Base-by-base conservation (phyloP, 75 land plant species). In the Picea glauca region DNA sequence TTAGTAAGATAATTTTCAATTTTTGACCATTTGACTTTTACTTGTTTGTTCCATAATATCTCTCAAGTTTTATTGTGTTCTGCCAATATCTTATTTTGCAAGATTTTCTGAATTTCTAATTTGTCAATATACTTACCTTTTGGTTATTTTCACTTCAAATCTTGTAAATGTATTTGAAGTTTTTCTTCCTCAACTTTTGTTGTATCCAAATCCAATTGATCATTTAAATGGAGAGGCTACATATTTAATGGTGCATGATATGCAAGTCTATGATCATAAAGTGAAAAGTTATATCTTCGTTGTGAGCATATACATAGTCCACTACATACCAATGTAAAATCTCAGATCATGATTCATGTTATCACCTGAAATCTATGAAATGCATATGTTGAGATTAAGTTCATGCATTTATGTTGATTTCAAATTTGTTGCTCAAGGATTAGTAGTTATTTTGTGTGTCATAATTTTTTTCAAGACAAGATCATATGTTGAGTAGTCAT, bases 211-310 rank as follows among this genome's bases (percentile, higher is more conserved):
- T 73, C 96, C 96, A 54, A 87, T 92, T 18, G 92, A 92, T 79
- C 94, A 92, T 23, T 81, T 94, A 15, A 94, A 94, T 84, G 92
- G 94, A 35, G 94, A 91, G 54, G 96, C 96, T 76, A 94, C 94
- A 46, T 88, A 92, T 13, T 68, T 91, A 58, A 86, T 91, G 93
- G 88, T 89, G 89, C 84, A 87, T 74, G 90, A 89, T 81, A 81
- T 78, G 33, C 72, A 82, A 58, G 72, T 75, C 35, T 88, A 91
- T 84, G 93, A 88, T 17, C 84, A 90, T 76, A 90, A 83, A 85
- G 94, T 94, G 13, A 94, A 92, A 92, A 91, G 93, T 91, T 70
- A 58, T 14, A 17, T 38, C 17, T 67, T 67, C 3, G 20, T 18
- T 18, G 17, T 33, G 38, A 7, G 3, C 1, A 7, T 67, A 17